Conservation (phyloP, 208 protist species). For the Leishmania arabica region DNA sequence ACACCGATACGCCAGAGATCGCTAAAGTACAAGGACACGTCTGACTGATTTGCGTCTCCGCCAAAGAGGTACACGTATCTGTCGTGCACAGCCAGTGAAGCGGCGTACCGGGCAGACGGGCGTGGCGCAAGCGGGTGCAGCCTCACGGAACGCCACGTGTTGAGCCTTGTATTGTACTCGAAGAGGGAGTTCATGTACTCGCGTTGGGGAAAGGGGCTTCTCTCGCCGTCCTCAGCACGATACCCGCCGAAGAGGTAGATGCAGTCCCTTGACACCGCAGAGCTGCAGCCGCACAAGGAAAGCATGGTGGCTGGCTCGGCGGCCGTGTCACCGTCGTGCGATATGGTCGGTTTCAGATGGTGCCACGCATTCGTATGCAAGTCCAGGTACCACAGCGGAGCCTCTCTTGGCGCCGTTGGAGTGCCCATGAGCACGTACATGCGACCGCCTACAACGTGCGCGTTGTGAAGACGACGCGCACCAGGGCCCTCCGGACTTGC, state of each 20-base stretch:
- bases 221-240: background rate
- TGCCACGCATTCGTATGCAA: constrained; percentile 54
- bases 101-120: constrained; percentile 49
- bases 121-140: constrained; percentile 13
- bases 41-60: constrained; percentile 63
- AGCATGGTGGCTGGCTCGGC: constrained; percentile 10
- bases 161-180: constrained; percentile 46
- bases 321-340: background rate
- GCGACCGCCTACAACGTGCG: constrained; percentile 53
- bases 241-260: constrained; percentile 77
- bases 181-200: constrained; percentile 59
- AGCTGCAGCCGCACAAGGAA: constrained; percentile 59
- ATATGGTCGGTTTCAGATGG: constrained; percentile 30
- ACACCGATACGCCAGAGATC: constrained; percentile 75
- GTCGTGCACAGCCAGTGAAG: constrained; percentile 48
- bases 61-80: constrained; percentile 71
- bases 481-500: constrained; percentile 67
- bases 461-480: constrained; percentile 67
- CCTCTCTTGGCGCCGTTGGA: constrained; percentile 17
- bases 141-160: constrained; percentile 32
- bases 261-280: constrained; percentile 46
- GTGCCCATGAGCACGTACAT: constrained; percentile 89
- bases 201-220: background rate
- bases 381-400: constrained; percentile 69
- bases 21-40: constrained; percentile 54